Conservation (phyloP, 176 grass and related monocot species). For the Hyparrhenia diplandra region DNA sequence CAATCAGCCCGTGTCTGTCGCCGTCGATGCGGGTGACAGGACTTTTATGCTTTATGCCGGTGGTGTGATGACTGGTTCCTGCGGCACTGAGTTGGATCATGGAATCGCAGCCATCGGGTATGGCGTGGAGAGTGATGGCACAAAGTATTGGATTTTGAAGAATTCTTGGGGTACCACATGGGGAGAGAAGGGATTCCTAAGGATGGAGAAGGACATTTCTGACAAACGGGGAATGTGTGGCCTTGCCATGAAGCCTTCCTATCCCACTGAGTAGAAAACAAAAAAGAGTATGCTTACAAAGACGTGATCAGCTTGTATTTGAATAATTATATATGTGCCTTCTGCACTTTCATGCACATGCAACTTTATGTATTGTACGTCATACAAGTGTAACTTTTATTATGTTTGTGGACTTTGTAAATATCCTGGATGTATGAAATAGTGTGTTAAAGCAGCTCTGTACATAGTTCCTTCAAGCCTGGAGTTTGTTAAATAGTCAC, state of each 20-base stretch:
- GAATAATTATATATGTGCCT: background rate
- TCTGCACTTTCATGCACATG: no score
- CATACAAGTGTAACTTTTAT: background rate
- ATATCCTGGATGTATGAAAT: background rate
- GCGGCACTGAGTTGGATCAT: constrained; percentile 39
- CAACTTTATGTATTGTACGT: background rate
- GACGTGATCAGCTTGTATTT: background rate
- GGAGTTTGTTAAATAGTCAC: background rate
- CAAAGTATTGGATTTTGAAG: constrained; percentile 51
- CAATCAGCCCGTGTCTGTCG: constrained; percentile 32
- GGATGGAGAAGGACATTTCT: constrained; percentile 36
- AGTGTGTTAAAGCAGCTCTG: background rate
- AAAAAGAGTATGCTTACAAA: background rate
- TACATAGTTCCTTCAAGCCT: no score
- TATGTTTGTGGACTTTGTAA: background rate
- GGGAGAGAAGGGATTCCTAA: constrained; percentile 27
- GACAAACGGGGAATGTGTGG: constrained; percentile 26
- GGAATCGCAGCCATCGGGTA: constrained; percentile 42
- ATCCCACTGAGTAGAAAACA: constrained; percentile 20
- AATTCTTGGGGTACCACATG: constrained; percentile 36
- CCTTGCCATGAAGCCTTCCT: constrained; percentile 38
- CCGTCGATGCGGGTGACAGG: constrained; percentile 30
- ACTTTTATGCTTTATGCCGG: background rate
- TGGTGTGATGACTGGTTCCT: constrained; percentile 33
- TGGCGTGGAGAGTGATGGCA: constrained; percentile 28